phyloP scores from a whole-genome alignment of 1,284 basidiomycete species.

The Marasmius oreades region DNA sequence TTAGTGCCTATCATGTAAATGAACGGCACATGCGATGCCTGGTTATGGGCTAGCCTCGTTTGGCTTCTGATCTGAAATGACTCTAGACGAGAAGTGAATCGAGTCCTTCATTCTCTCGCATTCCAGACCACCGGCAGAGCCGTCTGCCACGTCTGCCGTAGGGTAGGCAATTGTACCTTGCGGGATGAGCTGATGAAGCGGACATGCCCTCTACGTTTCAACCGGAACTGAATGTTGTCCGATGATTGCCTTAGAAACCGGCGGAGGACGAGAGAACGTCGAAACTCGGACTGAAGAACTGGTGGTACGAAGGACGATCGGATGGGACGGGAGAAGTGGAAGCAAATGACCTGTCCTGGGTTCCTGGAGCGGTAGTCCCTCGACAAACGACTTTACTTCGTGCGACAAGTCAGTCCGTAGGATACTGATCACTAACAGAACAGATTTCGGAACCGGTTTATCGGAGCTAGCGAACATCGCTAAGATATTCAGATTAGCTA shows the following conservation, averaged over 20 bases:
- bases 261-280: slow-evolving; percentile 15
- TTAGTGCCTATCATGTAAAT: too few species aligned
- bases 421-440: slow-evolving; percentile 36
- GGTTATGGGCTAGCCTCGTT: too few species aligned
- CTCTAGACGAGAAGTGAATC: too few species aligned
- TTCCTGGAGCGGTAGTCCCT: slow-evolving; percentile 2
- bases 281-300: slow-evolving; percentile 2
- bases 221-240: not conserved
- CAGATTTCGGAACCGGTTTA: slow-evolving; percentile 18
- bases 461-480: slow-evolving; percentile 7
- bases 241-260: slow-evolving; percentile 14
- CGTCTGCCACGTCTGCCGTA: too few species aligned
- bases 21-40: too few species aligned
- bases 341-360: not conserved
- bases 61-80: too few species aligned
- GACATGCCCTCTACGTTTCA: not conserved
- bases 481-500: slow-evolving; percentile 8
- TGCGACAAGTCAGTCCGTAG: slow-evolving; percentile 45
- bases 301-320: not conserved
- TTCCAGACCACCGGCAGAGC: too few species aligned
- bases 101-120: too few species aligned
- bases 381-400: slow-evolving; percentile 46
- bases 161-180: too few species aligned
- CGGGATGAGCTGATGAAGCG: too few species aligned
- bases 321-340: not conserved